A percentile compares a stretch with the other conserved stretches of the same genome.
phyloP scores from a whole-genome alignment of 2,329 filamentous ascomycete genomes.

The Penicillium sclerotiorum region DNA sequence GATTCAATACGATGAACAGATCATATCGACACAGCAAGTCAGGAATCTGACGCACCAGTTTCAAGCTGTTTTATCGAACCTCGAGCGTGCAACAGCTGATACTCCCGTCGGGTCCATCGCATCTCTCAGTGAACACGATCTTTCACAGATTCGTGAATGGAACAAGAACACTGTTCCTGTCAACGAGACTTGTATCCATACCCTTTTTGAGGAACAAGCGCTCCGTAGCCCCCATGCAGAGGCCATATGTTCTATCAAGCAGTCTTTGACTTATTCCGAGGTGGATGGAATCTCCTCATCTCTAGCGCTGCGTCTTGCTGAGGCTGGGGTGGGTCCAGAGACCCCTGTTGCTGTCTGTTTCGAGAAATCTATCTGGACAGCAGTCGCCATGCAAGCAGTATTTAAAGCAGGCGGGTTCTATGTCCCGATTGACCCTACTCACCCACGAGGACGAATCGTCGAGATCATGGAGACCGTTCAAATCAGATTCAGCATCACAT shows the following conservation, averaged over 20 bases:
- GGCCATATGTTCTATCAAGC: not conserved
- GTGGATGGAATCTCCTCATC: not conserved
- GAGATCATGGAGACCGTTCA: conserved; percentile 8
- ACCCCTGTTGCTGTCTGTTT: conserved; percentile 3
- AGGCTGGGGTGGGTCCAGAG: not conserved
- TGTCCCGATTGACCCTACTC: conserved; percentile 2
- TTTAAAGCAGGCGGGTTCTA: conserved; percentile 3
- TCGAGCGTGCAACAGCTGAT: too few relatives aligned
- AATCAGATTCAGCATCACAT: not conserved
- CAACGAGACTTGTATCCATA: too few relatives aligned
- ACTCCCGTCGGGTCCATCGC: too few relatives aligned
- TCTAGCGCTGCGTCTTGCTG: not conserved
- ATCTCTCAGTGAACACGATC: too few relatives aligned
- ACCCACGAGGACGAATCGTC: conserved; percentile 14
- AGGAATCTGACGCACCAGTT: too few relatives aligned
- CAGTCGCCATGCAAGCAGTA: conserved; percentile 2
- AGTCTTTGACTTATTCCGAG: not conserved
- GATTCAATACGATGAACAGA: too few relatives aligned
- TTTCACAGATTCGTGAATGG: too few relatives aligned
- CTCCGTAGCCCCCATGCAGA: too few relatives aligned
- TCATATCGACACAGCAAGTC: too few relatives aligned
- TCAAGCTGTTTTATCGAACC: too few relatives aligned
- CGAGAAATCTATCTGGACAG: conserved; percentile 7
- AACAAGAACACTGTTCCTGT: too few relatives aligned
- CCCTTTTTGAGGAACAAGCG: too few relatives aligned